Evolutionary conservation across 108 stramenopile genomes (phyloP).

Genomic region (Mayamaea pseudoterrestris): DNA sequence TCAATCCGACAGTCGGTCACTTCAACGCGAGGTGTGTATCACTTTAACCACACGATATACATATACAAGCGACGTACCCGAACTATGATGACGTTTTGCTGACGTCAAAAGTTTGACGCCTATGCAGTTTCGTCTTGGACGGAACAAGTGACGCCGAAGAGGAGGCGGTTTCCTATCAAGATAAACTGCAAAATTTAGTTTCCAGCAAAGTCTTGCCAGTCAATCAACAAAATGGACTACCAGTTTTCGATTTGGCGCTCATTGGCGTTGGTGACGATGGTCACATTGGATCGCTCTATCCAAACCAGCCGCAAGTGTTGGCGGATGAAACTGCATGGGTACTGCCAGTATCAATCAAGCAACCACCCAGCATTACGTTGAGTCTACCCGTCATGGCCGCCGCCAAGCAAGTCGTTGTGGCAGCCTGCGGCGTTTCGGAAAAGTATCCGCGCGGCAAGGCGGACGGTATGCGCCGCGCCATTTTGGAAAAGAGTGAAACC

Average conservation of each 20-base stretch:
- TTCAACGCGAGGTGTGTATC: too few species aligned
- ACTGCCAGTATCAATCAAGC: constrained; percentile 46
- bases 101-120: too few species aligned
- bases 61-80: too few species aligned
- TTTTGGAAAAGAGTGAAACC: constrained; percentile 40
- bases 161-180: constrained; percentile 54
- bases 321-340: constrained; percentile 36
- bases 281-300: constrained; percentile 66
- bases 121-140: too few species aligned
- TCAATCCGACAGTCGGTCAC: too few species aligned
- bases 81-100: too few species aligned
- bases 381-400: constrained; percentile 57
- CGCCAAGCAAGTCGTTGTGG: constrained; percentile 49
- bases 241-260: constrained; percentile 65
- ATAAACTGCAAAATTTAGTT: constrained; percentile 29
- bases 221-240: constrained; percentile 45
- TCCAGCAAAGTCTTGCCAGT: constrained; percentile 12
- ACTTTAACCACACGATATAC: too few species aligned
- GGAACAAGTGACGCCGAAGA: constrained; percentile 37
- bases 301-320: constrained; percentile 47
- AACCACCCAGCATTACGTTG: constrained; percentile 59
- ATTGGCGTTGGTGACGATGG: constrained; percentile 81
- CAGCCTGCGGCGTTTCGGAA: constrained; percentile 51
- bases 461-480: constrained; percentile 53
- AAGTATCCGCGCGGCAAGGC: constrained; percentile 78